phyloP scores from a whole-genome alignment of 768 basidiomycete species.

The Pulveroboletus sp. region DNA sequence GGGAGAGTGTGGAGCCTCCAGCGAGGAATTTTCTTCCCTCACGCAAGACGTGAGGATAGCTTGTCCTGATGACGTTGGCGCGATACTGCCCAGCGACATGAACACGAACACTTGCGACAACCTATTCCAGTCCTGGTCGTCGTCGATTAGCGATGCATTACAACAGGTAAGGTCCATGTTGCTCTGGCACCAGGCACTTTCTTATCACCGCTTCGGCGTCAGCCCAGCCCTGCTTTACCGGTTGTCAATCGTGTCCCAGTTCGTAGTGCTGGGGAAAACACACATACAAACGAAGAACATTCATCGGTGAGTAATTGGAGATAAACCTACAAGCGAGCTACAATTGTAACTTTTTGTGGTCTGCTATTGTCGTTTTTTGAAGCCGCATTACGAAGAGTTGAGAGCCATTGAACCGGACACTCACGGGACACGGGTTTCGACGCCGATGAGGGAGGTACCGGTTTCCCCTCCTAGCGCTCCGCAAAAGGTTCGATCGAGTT shows the following conservation, averaged over 20 bases:
- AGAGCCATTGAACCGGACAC: neutral
- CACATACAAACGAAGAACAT: conserved; percentile 1
- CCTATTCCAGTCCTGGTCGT: conserved; percentile 1
- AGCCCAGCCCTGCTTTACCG: conserved; percentile 3
- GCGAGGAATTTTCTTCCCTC: conserved; percentile 9
- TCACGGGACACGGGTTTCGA: conserved; percentile 8
- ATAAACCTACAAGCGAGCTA: conserved; percentile 1
- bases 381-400: conserved; percentile 5
- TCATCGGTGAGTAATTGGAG: conserved; percentile 15
- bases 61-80: conserved; percentile 3
- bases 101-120: neutral
- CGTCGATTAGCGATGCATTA: conserved; percentile 15
- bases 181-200: conserved; percentile 21
- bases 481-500: conserved; percentile 23
- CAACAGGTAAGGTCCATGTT: conserved; percentile 8
- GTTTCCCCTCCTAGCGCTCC: conserved; percentile 23
- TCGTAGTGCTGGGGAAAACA: conserved; percentile 17
- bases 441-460: conserved; percentile 18
- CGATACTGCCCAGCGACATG: conserved; percentile 9
- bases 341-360: conserved; percentile 1
- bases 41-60: conserved; percentile 6
- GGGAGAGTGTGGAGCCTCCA: conserved; percentile 4
- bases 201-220: conserved; percentile 29
- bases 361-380: conserved; percentile 2
- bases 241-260: conserved; percentile 3